phyloP scores from a whole-genome alignment of 2,329 filamentous ascomycete species.

The Exophiala oligosperma region DNA sequence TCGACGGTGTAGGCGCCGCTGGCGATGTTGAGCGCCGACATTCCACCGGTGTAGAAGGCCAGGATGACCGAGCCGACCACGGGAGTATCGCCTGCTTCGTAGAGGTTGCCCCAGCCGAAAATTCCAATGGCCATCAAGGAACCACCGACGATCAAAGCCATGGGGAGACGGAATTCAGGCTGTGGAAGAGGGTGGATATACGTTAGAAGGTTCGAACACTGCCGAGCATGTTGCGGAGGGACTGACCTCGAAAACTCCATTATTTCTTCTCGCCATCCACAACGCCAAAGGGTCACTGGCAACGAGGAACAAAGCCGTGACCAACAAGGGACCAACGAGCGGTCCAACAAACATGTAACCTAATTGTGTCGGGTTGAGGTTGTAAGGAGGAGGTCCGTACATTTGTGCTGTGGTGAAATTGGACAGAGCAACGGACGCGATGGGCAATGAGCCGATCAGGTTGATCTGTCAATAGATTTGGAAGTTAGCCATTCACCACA shows the following conservation, averaged over 20 bases:
- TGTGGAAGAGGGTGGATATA: neutral
- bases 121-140: neutral
- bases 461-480: neutral
- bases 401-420: neutral
- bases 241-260: neutral
- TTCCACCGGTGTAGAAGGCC: neutral
- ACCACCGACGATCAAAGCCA: neutral
- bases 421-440: too few relatives aligned
- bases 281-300: neutral
- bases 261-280: neutral
- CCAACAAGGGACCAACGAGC: neutral
- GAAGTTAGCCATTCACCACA: neutral
- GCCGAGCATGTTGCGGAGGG: neutral
- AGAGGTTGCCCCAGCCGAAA: neutral
- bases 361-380: neutral
- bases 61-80: neutral
- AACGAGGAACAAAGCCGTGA: neutral
- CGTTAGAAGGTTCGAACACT: neutral
- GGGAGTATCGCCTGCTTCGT: neutral
- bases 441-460: too few relatives aligned
- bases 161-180: neutral
- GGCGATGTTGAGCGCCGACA: neutral
- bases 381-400: neutral
- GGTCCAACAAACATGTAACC: neutral
- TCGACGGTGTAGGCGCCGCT: neutral